Base-by-base conservation (phyloP, 2,329 filamentous ascomycete genomes). In the Hymenoscyphus infarciens region DNA sequence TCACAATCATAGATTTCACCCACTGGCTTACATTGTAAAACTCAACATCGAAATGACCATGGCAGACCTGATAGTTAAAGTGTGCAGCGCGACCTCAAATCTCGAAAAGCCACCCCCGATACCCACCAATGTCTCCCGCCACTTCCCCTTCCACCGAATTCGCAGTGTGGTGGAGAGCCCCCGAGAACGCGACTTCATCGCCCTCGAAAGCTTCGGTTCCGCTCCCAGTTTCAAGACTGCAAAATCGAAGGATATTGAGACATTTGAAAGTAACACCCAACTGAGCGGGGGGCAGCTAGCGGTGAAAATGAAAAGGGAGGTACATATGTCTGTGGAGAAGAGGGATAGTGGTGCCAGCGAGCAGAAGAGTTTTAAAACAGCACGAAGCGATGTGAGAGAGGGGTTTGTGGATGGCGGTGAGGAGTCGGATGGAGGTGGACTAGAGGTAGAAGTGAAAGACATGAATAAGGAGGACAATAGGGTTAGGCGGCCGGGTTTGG, bases 31-130 rank as follows among this genome's bases (percentile, higher is more conserved):
- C 68, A 76, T 77, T 56, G 75, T 79, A 56, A 78, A 75, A 63
- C 74, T 79, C 60, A 78, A 79, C 66, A 78, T 79, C 61, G 77
- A 79, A 68, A 76, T 79, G 75, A 73, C 73, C 63, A 78, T 79
- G 76, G 76, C 77, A 6, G 74, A 74, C 1, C 72, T 79, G 5
- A 76, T 79, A 61, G 74, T 74, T 27, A 67, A 65, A 59, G 63
- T 71, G 54, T 45, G 22, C 33, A 58, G 49, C 38, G 19, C 33
- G 4, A 29, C 38, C 38, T n/a, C 27, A 31, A 55, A 16, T 2
- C 8, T 22, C 22, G 19, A 25, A 5, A 31, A 16, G 13, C 4
- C 33, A 27, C 0, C 55, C 27, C 27, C 55, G 4, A 35, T 39
- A 22, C 56, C 22, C 5, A 31, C 22, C 10, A 42, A n/a, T 11